A percentile compares a stretch with the other conserved stretches of the same genome.
Evolutionary conservation across 306 rosid genomes (phyloP).

Genomic region (Inga leiocalycina): DNA sequence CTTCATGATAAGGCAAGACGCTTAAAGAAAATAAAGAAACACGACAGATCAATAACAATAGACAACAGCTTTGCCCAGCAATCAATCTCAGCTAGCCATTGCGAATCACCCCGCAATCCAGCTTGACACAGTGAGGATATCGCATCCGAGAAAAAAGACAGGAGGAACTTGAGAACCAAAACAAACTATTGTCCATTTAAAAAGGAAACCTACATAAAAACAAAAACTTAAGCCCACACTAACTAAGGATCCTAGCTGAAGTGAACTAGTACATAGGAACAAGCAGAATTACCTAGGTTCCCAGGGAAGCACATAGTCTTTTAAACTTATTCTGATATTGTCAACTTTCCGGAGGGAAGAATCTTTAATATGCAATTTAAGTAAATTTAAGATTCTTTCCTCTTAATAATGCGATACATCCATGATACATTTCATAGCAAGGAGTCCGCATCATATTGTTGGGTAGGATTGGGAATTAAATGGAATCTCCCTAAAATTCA

Average conservation of each 20-base stretch:
- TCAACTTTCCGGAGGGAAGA: neutral
- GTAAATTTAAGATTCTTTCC: neutral
- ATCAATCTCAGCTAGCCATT: neutral
- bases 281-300: neutral
- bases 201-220: neutral
- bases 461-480: neutral
- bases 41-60: neutral
- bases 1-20: neutral
- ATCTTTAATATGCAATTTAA: neutral
- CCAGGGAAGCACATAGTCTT: neutral
- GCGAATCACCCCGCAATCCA: neutral
- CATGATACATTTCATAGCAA: neutral
- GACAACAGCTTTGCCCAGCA: neutral
- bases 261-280: neutral
- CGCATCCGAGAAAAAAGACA: neutral
- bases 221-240: neutral
- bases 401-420: neutral
- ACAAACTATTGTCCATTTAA: neutral
- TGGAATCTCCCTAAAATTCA: neutral
- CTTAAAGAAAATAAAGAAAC: neutral
- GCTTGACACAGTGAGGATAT: neutral
- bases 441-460: neutral
- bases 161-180: neutral
- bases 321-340: neutral
- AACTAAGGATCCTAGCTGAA: neutral